Conservation (phyloP, 306 rosid species). For the Corylus heterophylla region DNA sequence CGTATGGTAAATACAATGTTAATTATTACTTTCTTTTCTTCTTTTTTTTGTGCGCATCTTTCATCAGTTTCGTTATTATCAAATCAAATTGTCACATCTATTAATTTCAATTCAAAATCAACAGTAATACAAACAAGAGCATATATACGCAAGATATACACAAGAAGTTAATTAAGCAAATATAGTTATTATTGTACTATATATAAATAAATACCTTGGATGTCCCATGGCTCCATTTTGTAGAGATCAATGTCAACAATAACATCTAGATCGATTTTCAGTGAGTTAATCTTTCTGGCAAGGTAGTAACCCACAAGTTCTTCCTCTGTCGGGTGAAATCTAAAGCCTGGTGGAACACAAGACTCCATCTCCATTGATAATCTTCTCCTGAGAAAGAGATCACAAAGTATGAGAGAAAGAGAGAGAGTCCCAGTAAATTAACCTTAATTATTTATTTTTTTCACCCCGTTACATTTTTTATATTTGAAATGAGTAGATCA, state of each 20-base stretch:
- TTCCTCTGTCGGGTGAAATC: conserved; percentile 99
- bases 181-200: neutral
- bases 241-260: conserved; percentile 85
- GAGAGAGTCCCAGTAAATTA: neutral
- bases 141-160: neutral
- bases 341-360: conserved; percentile 89
- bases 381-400: conserved; percentile 37
- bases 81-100: neutral
- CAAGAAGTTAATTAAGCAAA: no score
- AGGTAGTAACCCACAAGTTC: conserved; percentile 94
- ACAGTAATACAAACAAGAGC: neutral
- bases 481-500: neutral
- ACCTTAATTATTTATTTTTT: neutral
- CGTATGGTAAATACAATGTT: neutral
- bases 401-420: neutral
- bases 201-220: conserved; percentile 60
- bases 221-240: conserved; percentile 96
- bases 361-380: conserved; percentile 70
- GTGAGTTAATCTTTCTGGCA: conserved; percentile 72
- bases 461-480: neutral
- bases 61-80: neutral
- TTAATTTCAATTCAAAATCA: neutral
- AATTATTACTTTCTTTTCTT: no score
- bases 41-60: neutral
- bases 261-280: conserved; percentile 79